phyloP scores from a whole-genome alignment of 2,329 filamentous ascomycete genomes.

The Alternaria sp. region DNA sequence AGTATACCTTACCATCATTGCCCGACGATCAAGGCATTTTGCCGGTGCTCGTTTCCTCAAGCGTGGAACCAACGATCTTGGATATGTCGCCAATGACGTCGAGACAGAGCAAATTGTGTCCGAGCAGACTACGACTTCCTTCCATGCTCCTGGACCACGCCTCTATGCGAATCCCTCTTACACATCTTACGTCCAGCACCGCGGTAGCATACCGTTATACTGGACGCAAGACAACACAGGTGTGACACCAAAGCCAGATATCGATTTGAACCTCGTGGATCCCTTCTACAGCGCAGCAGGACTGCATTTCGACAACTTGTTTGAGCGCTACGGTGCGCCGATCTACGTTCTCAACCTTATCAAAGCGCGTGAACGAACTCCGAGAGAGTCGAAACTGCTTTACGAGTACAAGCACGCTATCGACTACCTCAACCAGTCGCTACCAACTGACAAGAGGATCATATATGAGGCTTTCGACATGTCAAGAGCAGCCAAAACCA shows the following conservation, averaged over 20 bases:
- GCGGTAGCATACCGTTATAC: slow-evolving; percentile 93
- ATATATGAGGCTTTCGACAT: slow-evolving; percentile 97
- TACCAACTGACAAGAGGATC: slow-evolving; percentile 83
- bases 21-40: slow-evolving; percentile 88
- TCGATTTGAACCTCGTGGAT: slow-evolving; percentile 92
- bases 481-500: slow-evolving; percentile 89
- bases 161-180: slow-evolving; percentile 89
- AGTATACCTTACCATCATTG: slow-evolving; percentile 92
- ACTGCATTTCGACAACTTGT: slow-evolving; percentile 92
- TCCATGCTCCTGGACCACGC: slow-evolving; percentile 85
- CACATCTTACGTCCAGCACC: slow-evolving; percentile 95
- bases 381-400: slow-evolving; percentile 88
- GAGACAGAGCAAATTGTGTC: slow-evolving; percentile 99
- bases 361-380: slow-evolving; percentile 81
- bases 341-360: slow-evolving; percentile 92
- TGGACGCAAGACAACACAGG: slow-evolving; percentile 98
- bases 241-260: slow-evolving; percentile 94
- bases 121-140: slow-evolving; percentile 91
- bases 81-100: slow-evolving; percentile 97
- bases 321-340: slow-evolving; percentile 89
- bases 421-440: slow-evolving; percentile 90
- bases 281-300: slow-evolving; percentile 94
- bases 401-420: slow-evolving; percentile 87
- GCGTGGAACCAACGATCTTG: slow-evolving; percentile 89
- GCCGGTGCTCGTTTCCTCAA: slow-evolving; percentile 94